Evolutionary conservation across 352 stramenopile species (phyloP), one percentile per base, ranked within the genome.

Genomic region (Aphanomyces stellatus): DNA sequence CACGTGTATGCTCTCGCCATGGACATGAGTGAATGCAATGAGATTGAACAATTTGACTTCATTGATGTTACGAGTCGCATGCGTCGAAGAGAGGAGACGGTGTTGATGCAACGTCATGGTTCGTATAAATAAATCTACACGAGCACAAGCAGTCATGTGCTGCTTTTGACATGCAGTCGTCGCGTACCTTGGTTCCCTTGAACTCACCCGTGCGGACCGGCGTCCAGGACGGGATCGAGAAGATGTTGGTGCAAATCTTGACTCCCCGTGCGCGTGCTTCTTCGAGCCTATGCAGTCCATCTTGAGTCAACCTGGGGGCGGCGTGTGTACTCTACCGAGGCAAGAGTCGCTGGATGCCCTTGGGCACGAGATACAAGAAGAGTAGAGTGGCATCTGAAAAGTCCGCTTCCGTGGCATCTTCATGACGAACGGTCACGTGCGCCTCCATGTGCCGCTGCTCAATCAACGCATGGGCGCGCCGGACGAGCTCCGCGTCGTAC

Each of bases 101-200:
- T n/a, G n/a, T n/a, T n/a, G n/a, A n/a, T n/a, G n/a, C n/a, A n/a
- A n/a, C n/a, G n/a, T 49, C 35, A 64, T 27, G 55, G 49, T 8
- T 63, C 30, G 41, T 67, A 67, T 19, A 67, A 57, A 30, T 67
- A 67, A 27, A 67, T 67, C 60, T 67, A 67, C 25, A n/a, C n/a
- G n/a, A n/a, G n/a, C n/a, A n/a, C n/a, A n/a, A n/a, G n/a, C n/a
- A n/a, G n/a, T n/a, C n/a, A n/a, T n/a, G n/a, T n/a, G n/a, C n/a
- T n/a, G n/a, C n/a, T n/a, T n/a, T n/a, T n/a, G n/a, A n/a, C n/a
- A n/a, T n/a, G n/a, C n/a, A n/a, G n/a, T n/a, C n/a, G n/a, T n/a
- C n/a, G 25, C 30, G 41, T 70, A 93, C 85, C 81, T 88, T 93
- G 48, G 83, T 91, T 76, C 85, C 82, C 78, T 93, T 93, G 76